phyloP scores from a whole-genome alignment of 2,329 filamentous ascomycete genomes.

The Sarocladium strictum region DNA sequence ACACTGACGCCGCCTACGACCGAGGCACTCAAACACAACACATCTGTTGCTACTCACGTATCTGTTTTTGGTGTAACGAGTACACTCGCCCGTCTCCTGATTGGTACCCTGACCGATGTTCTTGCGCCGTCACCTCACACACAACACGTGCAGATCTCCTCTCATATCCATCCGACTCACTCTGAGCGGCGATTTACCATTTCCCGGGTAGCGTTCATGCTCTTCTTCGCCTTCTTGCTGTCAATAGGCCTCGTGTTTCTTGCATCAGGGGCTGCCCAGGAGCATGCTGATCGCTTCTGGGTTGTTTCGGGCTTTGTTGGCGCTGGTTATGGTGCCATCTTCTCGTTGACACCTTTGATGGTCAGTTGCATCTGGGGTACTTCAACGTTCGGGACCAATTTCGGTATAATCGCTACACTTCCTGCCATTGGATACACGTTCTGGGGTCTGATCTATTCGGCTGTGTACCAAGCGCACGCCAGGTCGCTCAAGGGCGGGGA shows the following conservation, averaged over 20 bases:
- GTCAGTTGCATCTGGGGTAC: constrained; percentile 98
- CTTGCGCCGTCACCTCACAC: constrained; percentile 65
- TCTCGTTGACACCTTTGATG: constrained; percentile 84
- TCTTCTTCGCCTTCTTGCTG: constrained; percentile 68
- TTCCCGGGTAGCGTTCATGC: constrained; percentile 74
- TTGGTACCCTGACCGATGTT: constrained; percentile 82
- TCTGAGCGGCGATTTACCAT: constrained; percentile 46
- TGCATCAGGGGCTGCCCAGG: constrained; percentile 68
- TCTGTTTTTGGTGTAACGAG: constrained; percentile 87
- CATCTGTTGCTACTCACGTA: constrained; percentile 79
- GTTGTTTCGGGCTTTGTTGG: constrained; percentile 79
- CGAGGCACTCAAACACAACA: constrained; percentile 32
- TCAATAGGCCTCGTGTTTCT: constrained; percentile 72
- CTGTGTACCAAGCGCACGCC: constrained; percentile 67
- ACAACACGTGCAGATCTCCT: constrained; percentile 44
- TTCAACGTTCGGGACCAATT: constrained; percentile 97
- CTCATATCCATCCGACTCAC: constrained; percentile 16
- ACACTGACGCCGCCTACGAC: constrained; percentile 63
- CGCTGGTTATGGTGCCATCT: constrained; percentile 87
- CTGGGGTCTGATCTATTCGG: constrained; percentile 87
- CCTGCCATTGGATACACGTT: constrained; percentile 82
- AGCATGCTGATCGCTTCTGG: constrained; percentile 75
- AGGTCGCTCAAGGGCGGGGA: constrained; percentile 23
- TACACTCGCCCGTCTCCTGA: constrained; percentile 83
- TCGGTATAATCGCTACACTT: constrained; percentile 89